Conservation (phyloP, 345 rosid species). For the Murraya koenigii region DNA sequence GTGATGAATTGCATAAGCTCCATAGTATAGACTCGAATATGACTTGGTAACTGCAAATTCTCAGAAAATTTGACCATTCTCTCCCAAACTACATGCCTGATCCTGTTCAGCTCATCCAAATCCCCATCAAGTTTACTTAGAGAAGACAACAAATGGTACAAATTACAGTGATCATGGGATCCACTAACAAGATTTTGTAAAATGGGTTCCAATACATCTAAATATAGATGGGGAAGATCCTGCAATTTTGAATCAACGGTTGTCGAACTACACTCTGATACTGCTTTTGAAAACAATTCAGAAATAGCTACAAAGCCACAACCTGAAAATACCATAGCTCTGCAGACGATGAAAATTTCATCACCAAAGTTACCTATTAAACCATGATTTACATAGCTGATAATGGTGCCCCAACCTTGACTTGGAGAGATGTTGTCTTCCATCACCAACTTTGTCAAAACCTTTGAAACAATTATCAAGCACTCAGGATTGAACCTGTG, state of each 20-base stretch:
- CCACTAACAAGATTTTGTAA: constrained; percentile 53
- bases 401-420: constrained; percentile 77
- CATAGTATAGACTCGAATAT: constrained; percentile 67
- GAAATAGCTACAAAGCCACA: constrained; percentile 74
- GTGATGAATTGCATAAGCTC: constrained; percentile 83
- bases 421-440: constrained; percentile 90
- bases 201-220: constrained; percentile 59
- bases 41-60: constrained; percentile 73
- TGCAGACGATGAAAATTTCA: constrained; percentile 60
- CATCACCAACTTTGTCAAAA: constrained; percentile 68
- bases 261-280: constrained; percentile 26
- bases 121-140: constrained; percentile 76
- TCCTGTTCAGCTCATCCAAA: constrained; percentile 58
- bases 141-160: constrained; percentile 66
- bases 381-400: constrained; percentile 49
- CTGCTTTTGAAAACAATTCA: constrained; percentile 59
- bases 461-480: constrained; percentile 57
- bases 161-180: constrained; percentile 41
- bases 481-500: constrained; percentile 49
- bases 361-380: constrained; percentile 44
- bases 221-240: constrained; percentile 61
- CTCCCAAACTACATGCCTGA: constrained; percentile 74
- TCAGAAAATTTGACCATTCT: constrained; percentile 64
- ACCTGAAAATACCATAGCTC: constrained; percentile 82
- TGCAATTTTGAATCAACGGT: constrained; percentile 26